Percentiles rank a stretch among this genome's conserved stretches.
Evolutionary conservation across 345 rosid genomes (phyloP).

Genomic region (Lepidium africanum): DNA sequence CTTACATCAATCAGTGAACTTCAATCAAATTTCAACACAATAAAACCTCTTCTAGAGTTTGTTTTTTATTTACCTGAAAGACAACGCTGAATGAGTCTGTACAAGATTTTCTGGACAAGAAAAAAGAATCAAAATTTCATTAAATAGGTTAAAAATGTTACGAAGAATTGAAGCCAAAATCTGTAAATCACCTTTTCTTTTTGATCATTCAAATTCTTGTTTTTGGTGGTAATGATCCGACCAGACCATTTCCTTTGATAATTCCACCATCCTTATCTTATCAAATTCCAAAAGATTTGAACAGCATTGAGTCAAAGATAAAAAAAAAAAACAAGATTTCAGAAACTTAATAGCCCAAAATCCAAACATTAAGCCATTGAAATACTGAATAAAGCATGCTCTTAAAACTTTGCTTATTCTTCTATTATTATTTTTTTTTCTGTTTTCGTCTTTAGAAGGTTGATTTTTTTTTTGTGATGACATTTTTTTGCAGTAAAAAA

Average conservation of each 20-base stretch:
- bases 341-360: too few relatives aligned
- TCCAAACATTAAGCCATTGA: too few relatives aligned
- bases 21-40: too few relatives aligned
- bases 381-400: too few relatives aligned
- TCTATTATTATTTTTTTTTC: too few relatives aligned
- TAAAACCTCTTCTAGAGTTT: too few relatives aligned
- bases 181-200: slow-evolving; percentile 45
- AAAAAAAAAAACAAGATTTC: too few relatives aligned
- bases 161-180: neutral
- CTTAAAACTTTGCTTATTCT: too few relatives aligned
- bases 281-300: neutral
- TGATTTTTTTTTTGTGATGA: too few relatives aligned
- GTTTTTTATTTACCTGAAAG: slow-evolving; percentile 52
- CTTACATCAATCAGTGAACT: too few relatives aligned
- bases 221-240: slow-evolving; percentile 72
- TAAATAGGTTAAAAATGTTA: neutral
- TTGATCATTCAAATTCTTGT: slow-evolving; percentile 84
- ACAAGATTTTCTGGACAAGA: slow-evolving; percentile 57
- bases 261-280: slow-evolving; percentile 17
- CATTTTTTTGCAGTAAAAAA: too few relatives aligned
- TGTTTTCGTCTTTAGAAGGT: too few relatives aligned
- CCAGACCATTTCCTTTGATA: slow-evolving; percentile 71
- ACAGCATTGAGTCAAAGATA: neutral
- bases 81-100: slow-evolving; percentile 89
- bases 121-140: neutral